phyloP scores from a whole-genome alignment of 2,329 filamentous ascomycete genomes.

The Sporothrix sp. region DNA sequence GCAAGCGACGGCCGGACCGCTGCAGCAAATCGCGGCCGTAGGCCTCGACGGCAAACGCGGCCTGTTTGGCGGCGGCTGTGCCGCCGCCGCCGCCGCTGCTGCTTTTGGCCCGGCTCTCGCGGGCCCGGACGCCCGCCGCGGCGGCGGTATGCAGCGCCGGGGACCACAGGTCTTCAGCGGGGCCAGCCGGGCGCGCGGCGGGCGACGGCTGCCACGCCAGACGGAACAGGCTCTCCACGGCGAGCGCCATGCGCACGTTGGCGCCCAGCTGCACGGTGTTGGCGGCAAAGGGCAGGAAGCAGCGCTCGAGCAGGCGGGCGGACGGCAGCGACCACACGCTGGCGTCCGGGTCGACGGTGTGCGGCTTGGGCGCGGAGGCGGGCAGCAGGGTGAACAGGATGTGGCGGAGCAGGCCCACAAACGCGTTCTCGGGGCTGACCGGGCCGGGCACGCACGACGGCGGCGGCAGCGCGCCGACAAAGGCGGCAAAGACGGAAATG shows the following conservation, averaged over 20 bases:
- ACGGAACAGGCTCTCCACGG: conserved; percentile 56
- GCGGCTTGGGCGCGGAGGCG: conserved; percentile 32
- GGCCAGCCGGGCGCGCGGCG: conserved; percentile 19
- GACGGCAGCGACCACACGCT: conserved; percentile 25
- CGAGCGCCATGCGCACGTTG: conserved; percentile 62
- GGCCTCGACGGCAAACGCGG: conserved; percentile 24
- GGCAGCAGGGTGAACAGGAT: conserved; percentile 37
- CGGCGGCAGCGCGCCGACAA: conserved; percentile 28
- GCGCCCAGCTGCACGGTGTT: conserved; percentile 51
- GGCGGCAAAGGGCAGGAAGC: conserved; percentile 58
- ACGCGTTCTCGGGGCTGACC: conserved; percentile 23
- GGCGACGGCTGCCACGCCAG: conserved; percentile 31
- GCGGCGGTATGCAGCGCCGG: conserved; percentile 31
- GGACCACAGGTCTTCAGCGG: conserved; percentile 32
- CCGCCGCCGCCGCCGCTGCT: neutral
- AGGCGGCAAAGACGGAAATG: conserved; percentile 45
- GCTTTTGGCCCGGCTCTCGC: conserved; percentile 32
- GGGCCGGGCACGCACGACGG: neutral
- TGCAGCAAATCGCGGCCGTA: conserved; percentile 35
- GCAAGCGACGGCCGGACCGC: conserved; percentile 35
- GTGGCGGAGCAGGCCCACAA: conserved; percentile 37
- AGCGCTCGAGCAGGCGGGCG: conserved; percentile 38
- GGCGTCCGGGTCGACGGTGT: conserved; percentile 28
- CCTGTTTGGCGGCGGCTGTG: conserved; percentile 26
- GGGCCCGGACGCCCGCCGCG: conserved; percentile 38